Evolutionary conservation across 176 grass and related monocot species (phyloP).

Genomic region (Echinochloa phyllopogon): DNA sequence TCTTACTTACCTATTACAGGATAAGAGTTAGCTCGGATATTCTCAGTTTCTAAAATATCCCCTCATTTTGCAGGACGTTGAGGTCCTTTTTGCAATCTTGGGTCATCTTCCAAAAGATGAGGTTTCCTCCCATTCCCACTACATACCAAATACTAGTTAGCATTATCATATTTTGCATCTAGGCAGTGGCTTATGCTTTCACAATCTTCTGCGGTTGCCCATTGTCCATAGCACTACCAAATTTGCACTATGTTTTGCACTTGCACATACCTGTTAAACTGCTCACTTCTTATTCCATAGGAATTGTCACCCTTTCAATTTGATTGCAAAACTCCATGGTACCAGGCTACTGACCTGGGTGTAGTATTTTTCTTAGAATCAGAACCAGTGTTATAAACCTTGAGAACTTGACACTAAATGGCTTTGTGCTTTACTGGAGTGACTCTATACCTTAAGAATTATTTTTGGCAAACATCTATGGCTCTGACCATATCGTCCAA

Average conservation of each 20-base stretch:
- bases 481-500: not conserved
- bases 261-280: not conserved
- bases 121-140: slow-evolving; percentile 38
- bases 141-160: not conserved
- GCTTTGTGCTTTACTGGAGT: slow-evolving; percentile 6
- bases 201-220: not conserved
- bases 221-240: not conserved
- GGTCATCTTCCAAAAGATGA: slow-evolving; percentile 88
- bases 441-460: slow-evolving; percentile 23
- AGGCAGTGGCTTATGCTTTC: not conserved
- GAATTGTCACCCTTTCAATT: slow-evolving; percentile 3
- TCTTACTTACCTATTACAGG: slow-evolving; percentile 21
- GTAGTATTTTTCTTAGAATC: slow-evolving; percentile 1
- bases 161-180: slow-evolving; percentile 18
- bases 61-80: slow-evolving; percentile 79
- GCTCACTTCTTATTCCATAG: slow-evolving; percentile 20
- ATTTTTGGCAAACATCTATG: not conserved
- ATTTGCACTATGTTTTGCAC: slow-evolving; percentile 2
- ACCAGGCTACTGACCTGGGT: not conserved
- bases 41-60: slow-evolving; percentile 39
- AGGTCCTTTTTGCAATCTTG: slow-evolving; percentile 81
- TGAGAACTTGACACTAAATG: slow-evolving; percentile 21
- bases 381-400: slow-evolving; percentile 6
- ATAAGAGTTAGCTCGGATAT: slow-evolving; percentile 19
- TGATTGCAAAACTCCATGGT: not conserved